phyloP scores from a whole-genome alignment of 306 rosid species.

The Begonia peltatifolia region DNA sequence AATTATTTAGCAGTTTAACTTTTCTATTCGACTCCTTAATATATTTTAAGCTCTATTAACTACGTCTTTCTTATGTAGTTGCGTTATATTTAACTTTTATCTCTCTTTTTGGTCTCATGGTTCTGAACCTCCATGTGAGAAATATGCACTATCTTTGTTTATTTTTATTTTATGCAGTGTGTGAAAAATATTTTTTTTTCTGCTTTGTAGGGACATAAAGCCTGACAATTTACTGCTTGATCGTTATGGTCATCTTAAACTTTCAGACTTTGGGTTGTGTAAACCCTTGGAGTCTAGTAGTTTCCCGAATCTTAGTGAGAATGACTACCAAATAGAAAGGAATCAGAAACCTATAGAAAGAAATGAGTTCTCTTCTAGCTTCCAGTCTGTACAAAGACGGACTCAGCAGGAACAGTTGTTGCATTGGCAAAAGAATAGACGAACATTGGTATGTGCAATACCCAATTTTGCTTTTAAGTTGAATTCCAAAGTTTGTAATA shows the following conservation, averaged over 20 bases:
- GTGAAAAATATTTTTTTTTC: not conserved
- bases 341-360: conserved; percentile 6
- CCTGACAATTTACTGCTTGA: conserved; percentile 83
- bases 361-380: conserved; percentile 13
- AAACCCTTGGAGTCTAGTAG: conserved; percentile 70
- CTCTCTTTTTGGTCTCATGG: no score
- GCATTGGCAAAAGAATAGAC: conserved; percentile 79
- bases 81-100: no score
- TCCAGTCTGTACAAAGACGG: conserved; percentile 28
- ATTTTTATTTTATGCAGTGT: no score
- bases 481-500: no score
- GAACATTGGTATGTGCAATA: conserved; percentile 45
- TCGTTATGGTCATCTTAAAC: conserved; percentile 66
- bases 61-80: no score
- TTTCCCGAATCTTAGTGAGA: conserved; percentile 41
- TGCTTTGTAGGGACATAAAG: conserved; percentile 63
- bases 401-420: conserved; percentile 66
- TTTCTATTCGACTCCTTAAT: no score
- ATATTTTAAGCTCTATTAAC: no score
- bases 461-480: no score
- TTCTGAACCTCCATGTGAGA: no score
- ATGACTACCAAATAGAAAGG: conserved; percentile 16
- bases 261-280: conserved; percentile 85
- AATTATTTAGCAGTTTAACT: no score
- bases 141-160: no score